Evolutionary conservation across 1,284 basidiomycete genomes (phyloP).

Genomic region (Phellopilus nigrolimitatus): DNA sequence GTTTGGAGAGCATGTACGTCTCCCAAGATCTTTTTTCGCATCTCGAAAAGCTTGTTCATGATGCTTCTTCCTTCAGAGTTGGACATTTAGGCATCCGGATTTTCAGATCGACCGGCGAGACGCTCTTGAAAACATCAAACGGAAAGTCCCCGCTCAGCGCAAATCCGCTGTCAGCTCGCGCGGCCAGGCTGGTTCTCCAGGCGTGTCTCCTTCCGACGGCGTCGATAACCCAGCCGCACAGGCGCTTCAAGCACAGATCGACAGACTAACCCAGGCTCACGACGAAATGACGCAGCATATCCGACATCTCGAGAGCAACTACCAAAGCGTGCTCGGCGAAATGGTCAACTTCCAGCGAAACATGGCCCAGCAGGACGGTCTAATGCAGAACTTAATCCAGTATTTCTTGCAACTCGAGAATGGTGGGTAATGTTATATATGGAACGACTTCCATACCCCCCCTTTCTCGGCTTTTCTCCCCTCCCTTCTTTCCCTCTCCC

Average conservation of each 20-base stretch:
- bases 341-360: conserved; percentile 82
- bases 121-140: conserved; percentile 90
- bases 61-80: conserved; percentile 49
- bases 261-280: conserved; percentile 46
- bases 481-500: conserved; percentile 5
- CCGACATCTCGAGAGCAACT: conserved; percentile 65
- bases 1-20: conserved; percentile 72
- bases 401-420: conserved; percentile 75
- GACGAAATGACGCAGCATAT: conserved; percentile 59
- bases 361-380: conserved; percentile 80
- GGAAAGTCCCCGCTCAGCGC: conserved; percentile 78
- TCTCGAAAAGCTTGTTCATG: background rate
- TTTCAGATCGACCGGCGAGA: conserved; percentile 86
- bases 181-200: conserved; percentile 22
- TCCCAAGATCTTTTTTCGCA: background rate
- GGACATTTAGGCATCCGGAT: conserved; percentile 96
- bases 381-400: conserved; percentile 80
- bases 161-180: conserved; percentile 33
- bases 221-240: conserved; percentile 30
- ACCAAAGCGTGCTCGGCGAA: conserved; percentile 74
- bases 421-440: conserved; percentile 35
- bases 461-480: background rate
- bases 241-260: conserved; percentile 47
- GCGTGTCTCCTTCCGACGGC: conserved; percentile 27
- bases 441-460: background rate